Evolutionary conservation across 2,329 filamentous ascomycete genomes (phyloP).

Genomic region (Fusarium palustre): DNA sequence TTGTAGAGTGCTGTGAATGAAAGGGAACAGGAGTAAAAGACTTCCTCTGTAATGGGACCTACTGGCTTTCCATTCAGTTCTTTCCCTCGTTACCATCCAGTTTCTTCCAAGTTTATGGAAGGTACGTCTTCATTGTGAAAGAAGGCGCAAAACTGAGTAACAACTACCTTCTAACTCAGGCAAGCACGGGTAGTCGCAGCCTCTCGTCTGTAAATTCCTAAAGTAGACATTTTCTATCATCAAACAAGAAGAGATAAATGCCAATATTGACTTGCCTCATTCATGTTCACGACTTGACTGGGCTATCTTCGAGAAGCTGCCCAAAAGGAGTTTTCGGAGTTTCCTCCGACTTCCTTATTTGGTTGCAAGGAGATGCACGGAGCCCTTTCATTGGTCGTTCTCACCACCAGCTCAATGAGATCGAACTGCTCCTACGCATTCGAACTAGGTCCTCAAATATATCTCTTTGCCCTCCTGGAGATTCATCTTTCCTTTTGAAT

Average conservation of each 20-base stretch:
- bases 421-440: background rate
- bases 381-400: constrained; percentile 31
- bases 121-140: background rate
- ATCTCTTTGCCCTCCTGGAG: too few relatives aligned
- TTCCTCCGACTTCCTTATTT: constrained; percentile 39
- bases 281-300: background rate
- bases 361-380: background rate
- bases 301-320: background rate
- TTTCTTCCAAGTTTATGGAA: background rate
- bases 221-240: background rate
- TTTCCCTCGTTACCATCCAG: background rate
- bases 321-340: constrained; percentile 45
- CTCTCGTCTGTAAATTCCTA: background rate
- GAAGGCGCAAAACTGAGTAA: background rate
- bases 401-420: background rate
- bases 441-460: background rate
- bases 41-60: background rate
- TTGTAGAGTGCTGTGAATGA: background rate
- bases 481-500: too few relatives aligned
- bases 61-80: background rate
- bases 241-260: background rate
- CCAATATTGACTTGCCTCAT: background rate
- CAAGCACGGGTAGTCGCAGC: background rate
- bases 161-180: background rate
- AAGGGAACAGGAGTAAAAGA: background rate